Evolutionary conservation across 768 basidiomycete genomes (phyloP).

Genomic region (Boletus sp.): DNA sequence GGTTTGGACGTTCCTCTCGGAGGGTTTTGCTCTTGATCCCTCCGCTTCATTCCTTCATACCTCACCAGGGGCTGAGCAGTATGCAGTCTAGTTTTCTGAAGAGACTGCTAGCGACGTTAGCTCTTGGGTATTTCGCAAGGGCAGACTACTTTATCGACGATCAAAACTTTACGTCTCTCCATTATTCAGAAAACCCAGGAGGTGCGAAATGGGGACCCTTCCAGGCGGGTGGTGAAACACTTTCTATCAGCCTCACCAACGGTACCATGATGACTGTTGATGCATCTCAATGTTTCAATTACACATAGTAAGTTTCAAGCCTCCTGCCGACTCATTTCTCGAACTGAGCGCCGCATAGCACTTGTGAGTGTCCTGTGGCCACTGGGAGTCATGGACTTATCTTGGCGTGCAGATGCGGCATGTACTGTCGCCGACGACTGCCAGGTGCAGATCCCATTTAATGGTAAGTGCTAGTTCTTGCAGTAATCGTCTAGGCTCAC

Average conservation of each 20-base stretch:
- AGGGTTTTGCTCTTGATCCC: not conserved
- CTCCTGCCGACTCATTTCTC: not conserved
- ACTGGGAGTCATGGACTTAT: not conserved
- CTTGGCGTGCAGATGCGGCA: constrained; percentile 4
- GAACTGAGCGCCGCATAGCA: constrained; percentile 1
- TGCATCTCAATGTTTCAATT: constrained; percentile 15
- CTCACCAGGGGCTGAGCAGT: not conserved
- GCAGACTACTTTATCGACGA: constrained; percentile 20
- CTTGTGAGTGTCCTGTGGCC: constrained; percentile 1
- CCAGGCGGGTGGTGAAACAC: constrained; percentile 7
- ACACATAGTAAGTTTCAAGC: constrained; percentile 11
- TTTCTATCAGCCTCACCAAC: constrained; percentile 10
- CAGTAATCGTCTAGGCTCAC: not conserved
- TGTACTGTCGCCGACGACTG: constrained; percentile 12
- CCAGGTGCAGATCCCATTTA: constrained; percentile 16
- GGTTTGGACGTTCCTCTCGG: not conserved
- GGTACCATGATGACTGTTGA: constrained; percentile 11
- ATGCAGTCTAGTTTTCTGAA: constrained; percentile 5
- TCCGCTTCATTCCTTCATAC: not conserved
- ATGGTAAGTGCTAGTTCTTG: not conserved
- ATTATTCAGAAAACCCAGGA: constrained; percentile 10
- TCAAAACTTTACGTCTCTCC: constrained; percentile 12
- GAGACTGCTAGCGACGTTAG: not conserved
- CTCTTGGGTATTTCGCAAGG: not conserved
- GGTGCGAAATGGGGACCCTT: constrained; percentile 13